Conservation (phyloP, 2,329 filamentous ascomycete species). For the Fusarium burgessii region DNA sequence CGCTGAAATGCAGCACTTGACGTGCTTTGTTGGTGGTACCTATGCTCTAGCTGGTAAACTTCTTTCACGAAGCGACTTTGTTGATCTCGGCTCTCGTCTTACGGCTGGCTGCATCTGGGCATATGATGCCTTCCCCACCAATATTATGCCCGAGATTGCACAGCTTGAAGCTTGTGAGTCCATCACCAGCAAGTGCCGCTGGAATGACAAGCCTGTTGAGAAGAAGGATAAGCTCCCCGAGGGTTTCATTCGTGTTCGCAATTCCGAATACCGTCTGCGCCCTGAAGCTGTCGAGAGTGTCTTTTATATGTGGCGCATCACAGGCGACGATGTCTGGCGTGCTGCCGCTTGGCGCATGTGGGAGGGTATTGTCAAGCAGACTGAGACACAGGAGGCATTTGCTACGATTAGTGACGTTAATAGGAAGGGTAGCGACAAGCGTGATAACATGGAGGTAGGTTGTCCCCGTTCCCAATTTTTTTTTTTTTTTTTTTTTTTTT, state of each 20-base stretch:
- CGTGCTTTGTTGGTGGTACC: conserved; percentile 78
- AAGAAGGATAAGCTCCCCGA: conserved; percentile 52
- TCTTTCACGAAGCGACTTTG: conserved; percentile 61
- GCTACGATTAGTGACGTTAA: conserved; percentile 56
- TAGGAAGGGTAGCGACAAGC: conserved; percentile 48
- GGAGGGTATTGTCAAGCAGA: conserved; percentile 55
- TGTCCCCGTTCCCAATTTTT: not conserved
- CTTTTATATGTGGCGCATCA: conserved; percentile 65
- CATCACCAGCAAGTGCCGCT: conserved; percentile 53
- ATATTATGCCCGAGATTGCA: conserved; percentile 67
- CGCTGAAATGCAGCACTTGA: conserved; percentile 67
- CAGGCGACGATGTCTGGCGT: conserved; percentile 58
- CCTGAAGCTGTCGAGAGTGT: conserved; percentile 66
- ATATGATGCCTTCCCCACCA: conserved; percentile 61
- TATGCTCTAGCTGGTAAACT: conserved; percentile 75
- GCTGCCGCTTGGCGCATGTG: conserved; percentile 64
- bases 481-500: too few species aligned
- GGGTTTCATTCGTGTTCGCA: conserved; percentile 69
- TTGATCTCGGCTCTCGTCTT: conserved; percentile 61
- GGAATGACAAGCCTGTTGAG: conserved; percentile 45
- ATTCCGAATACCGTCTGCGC: conserved; percentile 58
- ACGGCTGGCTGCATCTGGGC: conserved; percentile 67
- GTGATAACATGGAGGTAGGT: conserved; percentile 73
- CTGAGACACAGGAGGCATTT: conserved; percentile 59
- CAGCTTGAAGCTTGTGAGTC: conserved; percentile 53